These are phyloP conservation scores for Lactarius hengduanensis DNA, from an alignment of 768 basidiomycete genomes.

Conservation along the genomic window DNA sequence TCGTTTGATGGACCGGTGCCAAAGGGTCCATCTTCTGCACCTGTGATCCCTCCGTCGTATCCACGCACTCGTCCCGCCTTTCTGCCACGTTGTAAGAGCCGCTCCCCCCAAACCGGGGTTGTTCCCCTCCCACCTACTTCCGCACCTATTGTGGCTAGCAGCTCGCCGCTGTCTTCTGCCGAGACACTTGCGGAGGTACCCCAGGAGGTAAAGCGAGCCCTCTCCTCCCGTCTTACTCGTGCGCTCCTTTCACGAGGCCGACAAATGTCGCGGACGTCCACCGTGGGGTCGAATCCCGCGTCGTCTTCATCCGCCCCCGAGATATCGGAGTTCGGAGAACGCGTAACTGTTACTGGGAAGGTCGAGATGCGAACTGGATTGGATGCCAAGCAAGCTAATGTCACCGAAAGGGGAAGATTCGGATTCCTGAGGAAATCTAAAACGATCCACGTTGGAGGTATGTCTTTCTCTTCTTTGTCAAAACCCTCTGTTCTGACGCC, in stretches of 20 bases:
- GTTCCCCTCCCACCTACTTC: not conserved
- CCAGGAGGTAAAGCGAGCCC: constrained; percentile 5
- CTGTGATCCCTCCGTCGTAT: constrained; percentile 8
- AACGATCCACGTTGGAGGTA: constrained; percentile 4
- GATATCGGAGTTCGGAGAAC: constrained; percentile 16
- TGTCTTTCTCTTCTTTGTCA: not conserved
- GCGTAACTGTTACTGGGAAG: not conserved
- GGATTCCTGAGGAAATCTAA: constrained; percentile 22
- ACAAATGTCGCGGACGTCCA: constrained; percentile 1
- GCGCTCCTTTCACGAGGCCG: constrained; percentile 7
- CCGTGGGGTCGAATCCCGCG: not conserved
- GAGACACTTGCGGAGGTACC: constrained; percentile 19
- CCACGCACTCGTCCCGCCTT: constrained; percentile 3
- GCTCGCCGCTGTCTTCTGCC: constrained; percentile 24
- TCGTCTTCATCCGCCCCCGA: not conserved
- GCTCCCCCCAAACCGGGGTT: not conserved
- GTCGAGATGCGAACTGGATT: not conserved
- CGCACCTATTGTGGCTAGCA: not conserved
- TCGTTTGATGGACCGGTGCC: constrained; percentile 20
- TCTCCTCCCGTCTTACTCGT: constrained; percentile 21
- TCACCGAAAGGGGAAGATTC: constrained; percentile 19
- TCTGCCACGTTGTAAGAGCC: constrained; percentile 11
- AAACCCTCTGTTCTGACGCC: not conserved
- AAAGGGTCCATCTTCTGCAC: not conserved
- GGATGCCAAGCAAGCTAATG: not conserved